Evolutionary conservation across 192 early-diverging fungal genomes (phyloP).

Genomic region (Pilaira anomala): DNA sequence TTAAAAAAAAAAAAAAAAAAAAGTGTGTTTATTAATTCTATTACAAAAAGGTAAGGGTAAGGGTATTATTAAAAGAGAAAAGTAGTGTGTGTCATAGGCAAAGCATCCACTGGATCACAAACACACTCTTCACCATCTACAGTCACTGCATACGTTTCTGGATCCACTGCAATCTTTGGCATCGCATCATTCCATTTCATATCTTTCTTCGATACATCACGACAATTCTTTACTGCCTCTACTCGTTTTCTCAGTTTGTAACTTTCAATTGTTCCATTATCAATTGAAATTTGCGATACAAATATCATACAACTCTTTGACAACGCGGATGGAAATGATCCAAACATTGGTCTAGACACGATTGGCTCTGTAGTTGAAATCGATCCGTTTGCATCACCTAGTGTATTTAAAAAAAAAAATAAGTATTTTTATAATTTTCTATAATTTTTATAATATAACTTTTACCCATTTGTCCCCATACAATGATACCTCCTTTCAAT

Average conservation of each 20-base stretch:
- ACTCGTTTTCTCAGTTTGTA: slow-evolving; percentile 68
- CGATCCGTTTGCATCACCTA: slow-evolving; percentile 78
- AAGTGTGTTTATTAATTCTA: no score
- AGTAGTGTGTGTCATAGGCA: slow-evolving; percentile 68
- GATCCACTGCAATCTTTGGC: slow-evolving; percentile 79
- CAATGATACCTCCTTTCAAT: slow-evolving; percentile 86
- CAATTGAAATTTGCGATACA: slow-evolving; percentile 72
- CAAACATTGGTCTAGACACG: slow-evolving; percentile 82
- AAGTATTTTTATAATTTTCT: background rate
- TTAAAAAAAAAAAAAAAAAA: no score
- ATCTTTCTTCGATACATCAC: slow-evolving; percentile 72
- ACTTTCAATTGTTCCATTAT: slow-evolving; percentile 45
- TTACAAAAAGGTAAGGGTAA: no score
- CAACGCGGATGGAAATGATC: slow-evolving; percentile 56
- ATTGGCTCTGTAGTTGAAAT: slow-evolving; percentile 93
- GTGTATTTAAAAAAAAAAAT: no score
- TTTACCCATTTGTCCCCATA: slow-evolving; percentile 77
- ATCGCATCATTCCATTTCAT: slow-evolving; percentile 80
- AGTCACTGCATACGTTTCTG: slow-evolving; percentile 85
- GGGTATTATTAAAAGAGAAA: slow-evolving; percentile 51
- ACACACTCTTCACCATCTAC: slow-evolving; percentile 67
- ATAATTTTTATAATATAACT: background rate
- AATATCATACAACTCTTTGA: slow-evolving; percentile 71
- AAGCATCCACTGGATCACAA: slow-evolving; percentile 62
- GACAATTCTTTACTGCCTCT: slow-evolving; percentile 69